Evolutionary conservation across 2,329 filamentous ascomycete genomes (phyloP).

Genomic region (Penicillium polonicum): DNA sequence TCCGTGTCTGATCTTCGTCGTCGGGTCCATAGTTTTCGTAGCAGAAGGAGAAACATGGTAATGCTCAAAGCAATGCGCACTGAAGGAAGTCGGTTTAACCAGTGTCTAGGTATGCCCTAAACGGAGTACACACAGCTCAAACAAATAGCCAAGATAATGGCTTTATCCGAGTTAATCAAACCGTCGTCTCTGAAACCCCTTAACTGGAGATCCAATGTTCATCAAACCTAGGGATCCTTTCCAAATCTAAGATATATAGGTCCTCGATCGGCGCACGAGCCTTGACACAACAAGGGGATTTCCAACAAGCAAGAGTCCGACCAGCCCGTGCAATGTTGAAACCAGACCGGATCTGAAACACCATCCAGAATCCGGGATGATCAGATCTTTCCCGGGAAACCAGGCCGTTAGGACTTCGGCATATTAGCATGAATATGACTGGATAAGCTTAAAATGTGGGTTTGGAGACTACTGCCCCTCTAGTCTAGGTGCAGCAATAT

Average conservation of each 20-base stretch:
- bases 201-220: neutral
- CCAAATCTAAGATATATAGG: neutral
- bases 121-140: neutral
- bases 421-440: neutral
- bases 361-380: neutral
- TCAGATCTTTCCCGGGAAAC: neutral
- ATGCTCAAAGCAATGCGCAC: neutral
- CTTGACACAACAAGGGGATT: neutral
- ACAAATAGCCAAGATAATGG: neutral
- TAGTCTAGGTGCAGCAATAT: neutral
- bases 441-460: neutral
- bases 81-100: neutral
- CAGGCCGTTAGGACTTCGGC: neutral
- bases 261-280: neutral
- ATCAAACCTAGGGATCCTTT: neutral
- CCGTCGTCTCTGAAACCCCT: neutral
- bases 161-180: neutral
- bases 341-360: slow-evolving; percentile 16
- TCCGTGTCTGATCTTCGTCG: neutral
- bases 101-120: no score
- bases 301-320: slow-evolving; percentile 2
- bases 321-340: slow-evolving; percentile 4
- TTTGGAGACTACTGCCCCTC: neutral
- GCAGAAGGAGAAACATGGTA: slow-evolving; percentile 6
- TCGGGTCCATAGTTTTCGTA: slow-evolving; percentile 5